Evolutionary conservation across 352 stramenopile genomes (phyloP), one percentile per base, ranked within the genome.

Genomic region (Globisporangium mamillatum): DNA sequence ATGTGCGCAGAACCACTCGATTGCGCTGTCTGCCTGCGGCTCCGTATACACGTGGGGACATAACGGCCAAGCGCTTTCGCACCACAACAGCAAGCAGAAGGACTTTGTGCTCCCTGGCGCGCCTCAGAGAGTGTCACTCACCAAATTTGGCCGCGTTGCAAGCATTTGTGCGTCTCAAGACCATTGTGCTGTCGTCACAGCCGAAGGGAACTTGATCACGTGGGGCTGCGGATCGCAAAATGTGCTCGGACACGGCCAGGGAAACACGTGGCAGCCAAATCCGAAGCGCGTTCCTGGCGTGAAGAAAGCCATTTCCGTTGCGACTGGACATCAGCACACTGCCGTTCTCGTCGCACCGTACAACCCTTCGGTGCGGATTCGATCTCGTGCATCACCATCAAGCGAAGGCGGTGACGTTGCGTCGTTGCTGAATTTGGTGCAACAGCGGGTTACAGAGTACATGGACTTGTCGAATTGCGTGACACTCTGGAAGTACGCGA

Each of bases 1-100:
- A 20, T 95, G 84, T 52, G 87, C 87, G 14, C 82, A 81, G 46
- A 90, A 92, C 46, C 85, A 95, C 57, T 93, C 85, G 10, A 95
- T 95, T 32, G 87, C 84, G 10, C 68, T 93, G n/a, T 80, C 74
- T 34, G 72, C 76, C 27, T 79, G 76, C 27, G 87, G 87, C 20
- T 77, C 76, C 1, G 87, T 95, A 0, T 93, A 86, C 64, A 92
- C 84, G 20, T 95, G 87, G 85, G 81, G 87, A 0, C 83, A 91
- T 64, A 90, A 91, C 66, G 78, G 75, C 34, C 80, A 84, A 38
- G 81, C 84, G 57, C 77, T 92, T 1, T 91, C 82, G 29, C 80
- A 91, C 41, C 69, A 52, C 44, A 52, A 7, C 70, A 70, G 10
- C 54, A 60, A 60, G 4, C 63, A 54, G 25, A 58, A 76, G 58